A percentile compares a stretch with the other conserved stretches of the same genome.
These are phyloP conservation scores for Carex littledalei DNA, from an alignment of 176 grass and related monocot genomes.

Conservation along the genomic window DNA sequence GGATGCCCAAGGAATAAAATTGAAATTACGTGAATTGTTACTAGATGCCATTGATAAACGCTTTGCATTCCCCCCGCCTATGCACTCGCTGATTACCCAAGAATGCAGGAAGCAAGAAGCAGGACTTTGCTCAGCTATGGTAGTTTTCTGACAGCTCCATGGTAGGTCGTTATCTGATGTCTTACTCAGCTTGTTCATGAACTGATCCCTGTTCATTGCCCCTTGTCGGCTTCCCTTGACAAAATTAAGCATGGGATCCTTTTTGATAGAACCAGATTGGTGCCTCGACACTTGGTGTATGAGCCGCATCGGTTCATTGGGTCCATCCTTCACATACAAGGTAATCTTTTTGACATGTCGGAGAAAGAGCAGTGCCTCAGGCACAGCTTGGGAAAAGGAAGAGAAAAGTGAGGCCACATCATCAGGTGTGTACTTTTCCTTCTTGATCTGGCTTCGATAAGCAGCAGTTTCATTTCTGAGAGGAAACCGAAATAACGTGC, in stretches of 20 bases:
- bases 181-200: slow-evolving; percentile 81
- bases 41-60: slow-evolving; percentile 53
- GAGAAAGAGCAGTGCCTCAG: slow-evolving; percentile 86
- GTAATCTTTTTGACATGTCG: slow-evolving; percentile 76
- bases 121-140: slow-evolving; percentile 59
- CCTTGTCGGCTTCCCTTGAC: slow-evolving; percentile 57
- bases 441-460: slow-evolving; percentile 95
- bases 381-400: slow-evolving; percentile 83
- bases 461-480: slow-evolving; percentile 78
- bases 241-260: slow-evolving; percentile 80
- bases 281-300: slow-evolving; percentile 66
- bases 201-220: slow-evolving; percentile 77
- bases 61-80: slow-evolving; percentile 80
- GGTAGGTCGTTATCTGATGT: slow-evolving; percentile 78
- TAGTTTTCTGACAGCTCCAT: slow-evolving; percentile 78
- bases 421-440: slow-evolving; percentile 79
- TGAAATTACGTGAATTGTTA: slow-evolving; percentile 80
- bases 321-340: slow-evolving; percentile 84
- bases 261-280: slow-evolving; percentile 32
- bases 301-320: slow-evolving; percentile 60
- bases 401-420: slow-evolving; percentile 83
- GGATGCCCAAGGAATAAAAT: slow-evolving; percentile 94
- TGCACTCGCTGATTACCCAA: slow-evolving; percentile 87
- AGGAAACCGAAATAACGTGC: slow-evolving; percentile 92
- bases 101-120: slow-evolving; percentile 41